These are phyloP conservation scores for Saccharomycopsis sp. DNA, from an alignment of 805 yeast species.

Conservation along the genomic window DNA sequence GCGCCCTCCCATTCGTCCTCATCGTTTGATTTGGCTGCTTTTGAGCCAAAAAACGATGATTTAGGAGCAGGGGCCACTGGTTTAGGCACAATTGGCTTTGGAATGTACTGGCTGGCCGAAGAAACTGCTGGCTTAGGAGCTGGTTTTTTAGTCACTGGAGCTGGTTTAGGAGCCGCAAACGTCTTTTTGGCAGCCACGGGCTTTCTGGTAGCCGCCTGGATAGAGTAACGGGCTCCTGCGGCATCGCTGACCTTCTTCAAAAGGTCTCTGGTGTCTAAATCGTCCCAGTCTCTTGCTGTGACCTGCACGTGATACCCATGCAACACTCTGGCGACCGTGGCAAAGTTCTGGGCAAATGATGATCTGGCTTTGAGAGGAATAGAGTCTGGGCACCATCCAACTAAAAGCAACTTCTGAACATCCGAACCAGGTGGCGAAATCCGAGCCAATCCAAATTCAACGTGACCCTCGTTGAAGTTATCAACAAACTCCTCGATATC, in stretches of 20 bases:
- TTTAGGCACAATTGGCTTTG: constrained; percentile 28
- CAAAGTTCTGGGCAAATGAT: constrained; percentile 71
- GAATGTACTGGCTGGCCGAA: constrained; percentile 20
- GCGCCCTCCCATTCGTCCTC: constrained; percentile 44
- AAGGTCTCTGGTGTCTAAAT: constrained; percentile 73
- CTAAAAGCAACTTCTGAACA: constrained; percentile 71
- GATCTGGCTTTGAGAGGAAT: constrained; percentile 75
- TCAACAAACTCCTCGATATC: constrained; percentile 72
- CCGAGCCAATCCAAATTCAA: constrained; percentile 86
- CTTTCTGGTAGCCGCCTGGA: constrained; percentile 33
- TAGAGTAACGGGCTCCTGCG: constrained; percentile 91
- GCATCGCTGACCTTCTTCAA: constrained; percentile 77
- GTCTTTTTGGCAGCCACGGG: constrained; percentile 30
- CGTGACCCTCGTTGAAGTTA: constrained; percentile 68
- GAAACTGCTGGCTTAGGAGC: constrained; percentile 20
- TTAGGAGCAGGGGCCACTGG: constrained; percentile 25
- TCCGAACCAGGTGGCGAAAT: constrained; percentile 90
- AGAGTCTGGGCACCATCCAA: constrained; percentile 98
- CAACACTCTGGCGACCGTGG: constrained; percentile 62
- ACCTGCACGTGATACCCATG: constrained; percentile 91
- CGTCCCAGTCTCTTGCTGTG: constrained; percentile 92
- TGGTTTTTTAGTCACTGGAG: constrained; percentile 31
- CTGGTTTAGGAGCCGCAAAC: constrained; percentile 24
- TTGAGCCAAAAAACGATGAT: constrained; percentile 15
- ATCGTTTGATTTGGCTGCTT: constrained; percentile 24